Conservation (phyloP, 352 stramenopile genomes). For the Phytophthora boehmeriae region DNA sequence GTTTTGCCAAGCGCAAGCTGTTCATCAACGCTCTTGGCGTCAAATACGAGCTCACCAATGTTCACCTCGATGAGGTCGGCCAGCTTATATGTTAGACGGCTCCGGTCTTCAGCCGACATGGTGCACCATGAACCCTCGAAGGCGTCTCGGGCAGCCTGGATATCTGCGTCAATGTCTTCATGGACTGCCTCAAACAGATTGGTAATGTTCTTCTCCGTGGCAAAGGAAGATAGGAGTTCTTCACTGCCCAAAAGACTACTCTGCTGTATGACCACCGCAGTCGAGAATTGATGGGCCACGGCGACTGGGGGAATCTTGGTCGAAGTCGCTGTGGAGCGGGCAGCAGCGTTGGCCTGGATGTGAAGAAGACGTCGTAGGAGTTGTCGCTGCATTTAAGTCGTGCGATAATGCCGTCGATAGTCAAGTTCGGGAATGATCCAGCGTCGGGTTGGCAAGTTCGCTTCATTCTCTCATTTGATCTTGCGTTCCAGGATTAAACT, state of each 20-base stretch:
- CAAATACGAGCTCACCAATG: conserved; percentile 46
- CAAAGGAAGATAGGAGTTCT: too few relatives aligned
- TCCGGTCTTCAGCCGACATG: conserved; percentile 34
- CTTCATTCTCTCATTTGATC: neutral
- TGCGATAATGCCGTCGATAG: conserved; percentile 11
- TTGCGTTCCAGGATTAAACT: conserved; percentile 16
- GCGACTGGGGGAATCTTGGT: conserved; percentile 20
- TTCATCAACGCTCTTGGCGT: too few relatives aligned
- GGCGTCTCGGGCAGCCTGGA: conserved; percentile 56
- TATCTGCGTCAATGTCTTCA: conserved; percentile 71
- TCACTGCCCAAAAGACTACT: conserved; percentile 81
- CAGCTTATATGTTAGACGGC: conserved; percentile 40
- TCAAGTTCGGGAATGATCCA: conserved; percentile 18
- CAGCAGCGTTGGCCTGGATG: conserved; percentile 13
- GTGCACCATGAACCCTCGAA: conserved; percentile 64
- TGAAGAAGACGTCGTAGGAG: conserved; percentile 37
- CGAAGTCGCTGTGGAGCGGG: conserved; percentile 9
- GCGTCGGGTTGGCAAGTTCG: neutral
- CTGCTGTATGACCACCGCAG: conserved; percentile 47
- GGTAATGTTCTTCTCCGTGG: conserved; percentile 75
- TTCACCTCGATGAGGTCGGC: conserved; percentile 52
- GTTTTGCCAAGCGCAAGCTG: too few relatives aligned
- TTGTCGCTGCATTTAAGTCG: conserved; percentile 38
- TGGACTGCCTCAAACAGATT: conserved; percentile 51
- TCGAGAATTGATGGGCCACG: conserved; percentile 33